Percentiles rank a stretch among this genome's conserved stretches.
phyloP scores from a whole-genome alignment of 1,284 basidiomycete species.

The Moniliella sp. region DNA sequence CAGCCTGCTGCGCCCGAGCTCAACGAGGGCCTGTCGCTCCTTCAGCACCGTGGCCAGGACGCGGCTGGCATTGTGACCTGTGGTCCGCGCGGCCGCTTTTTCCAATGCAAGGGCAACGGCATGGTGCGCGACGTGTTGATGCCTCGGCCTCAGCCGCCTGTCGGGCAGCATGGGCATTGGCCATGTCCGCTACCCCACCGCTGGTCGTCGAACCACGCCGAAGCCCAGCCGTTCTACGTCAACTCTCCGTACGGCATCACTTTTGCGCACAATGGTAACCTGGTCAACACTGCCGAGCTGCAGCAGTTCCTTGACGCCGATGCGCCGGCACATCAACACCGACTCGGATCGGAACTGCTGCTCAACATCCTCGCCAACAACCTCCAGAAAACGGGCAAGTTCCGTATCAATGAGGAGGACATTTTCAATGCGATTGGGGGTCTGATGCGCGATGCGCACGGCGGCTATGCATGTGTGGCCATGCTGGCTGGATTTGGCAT shows the following conservation, averaged over 20 bases:
- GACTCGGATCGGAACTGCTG: slow-evolving; percentile 90
- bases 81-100: slow-evolving; percentile 78
- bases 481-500: slow-evolving; percentile 98
- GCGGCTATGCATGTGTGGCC: slow-evolving; percentile 85
- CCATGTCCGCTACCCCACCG: slow-evolving; percentile 70
- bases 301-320: slow-evolving; percentile 82
- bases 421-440: slow-evolving; percentile 80
- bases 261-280: slow-evolving; percentile 94
- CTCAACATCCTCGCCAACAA: slow-evolving; percentile 95
- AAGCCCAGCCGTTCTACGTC: slow-evolving; percentile 98
- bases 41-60: slow-evolving; percentile 54
- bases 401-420: slow-evolving; percentile 91
- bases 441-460: slow-evolving; percentile 67
- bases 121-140: slow-evolving; percentile 99
- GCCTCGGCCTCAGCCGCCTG: slow-evolving; percentile 52
- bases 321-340: no score
- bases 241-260: slow-evolving; percentile 97
- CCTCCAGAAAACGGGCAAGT: slow-evolving; percentile 91
- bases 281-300: slow-evolving; percentile 73
- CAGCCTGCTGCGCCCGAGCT: slow-evolving; percentile 23
- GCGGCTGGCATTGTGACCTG: slow-evolving; percentile 95
- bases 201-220: slow-evolving; percentile 87
- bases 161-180: slow-evolving; percentile 91
- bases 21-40: slow-evolving; percentile 31
- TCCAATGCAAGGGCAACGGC: slow-evolving; percentile 97